These are phyloP conservation scores for Linnemannia exigua DNA, from an alignment of 192 early-diverging fungal species.

Conservation along the genomic window DNA sequence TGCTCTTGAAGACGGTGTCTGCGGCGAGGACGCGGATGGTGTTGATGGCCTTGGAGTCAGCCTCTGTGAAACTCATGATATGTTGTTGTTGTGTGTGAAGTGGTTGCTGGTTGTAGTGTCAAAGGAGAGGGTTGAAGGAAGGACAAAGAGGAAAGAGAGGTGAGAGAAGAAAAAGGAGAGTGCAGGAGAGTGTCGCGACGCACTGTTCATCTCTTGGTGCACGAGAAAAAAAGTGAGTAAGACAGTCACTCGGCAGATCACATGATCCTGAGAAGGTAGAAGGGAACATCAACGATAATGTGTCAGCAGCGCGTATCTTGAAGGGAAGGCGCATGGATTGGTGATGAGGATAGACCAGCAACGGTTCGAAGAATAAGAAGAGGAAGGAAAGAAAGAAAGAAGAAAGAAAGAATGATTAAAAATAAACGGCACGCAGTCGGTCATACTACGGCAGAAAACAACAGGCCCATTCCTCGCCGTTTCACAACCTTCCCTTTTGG, in stretches of 20 bases:
- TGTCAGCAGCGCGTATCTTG: background rate
- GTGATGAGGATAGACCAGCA: background rate
- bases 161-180: slow-evolving; percentile 2
- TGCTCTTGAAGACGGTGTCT: slow-evolving; percentile 90
- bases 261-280: background rate
- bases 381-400: no score
- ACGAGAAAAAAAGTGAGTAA: background rate
- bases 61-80: slow-evolving; percentile 39
- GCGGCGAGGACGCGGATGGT: slow-evolving; percentile 92
- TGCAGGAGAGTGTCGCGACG: no score
- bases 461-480: no score
- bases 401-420: no score
- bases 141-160: background rate
- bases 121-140: background rate
- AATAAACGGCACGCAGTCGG: no score
- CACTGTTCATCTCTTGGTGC: background rate
- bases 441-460: no score
- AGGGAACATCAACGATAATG: no score
- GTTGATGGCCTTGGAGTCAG: slow-evolving; percentile 72
- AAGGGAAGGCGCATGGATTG: background rate
- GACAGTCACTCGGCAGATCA: background rate
- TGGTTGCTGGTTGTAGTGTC: background rate
- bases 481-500: no score
- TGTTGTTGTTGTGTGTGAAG: background rate
- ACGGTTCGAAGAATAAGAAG: no score